Evolutionary conservation across 1,139 yeast species (phyloP).

Genomic region (Saccharomyces hybrid): DNA sequence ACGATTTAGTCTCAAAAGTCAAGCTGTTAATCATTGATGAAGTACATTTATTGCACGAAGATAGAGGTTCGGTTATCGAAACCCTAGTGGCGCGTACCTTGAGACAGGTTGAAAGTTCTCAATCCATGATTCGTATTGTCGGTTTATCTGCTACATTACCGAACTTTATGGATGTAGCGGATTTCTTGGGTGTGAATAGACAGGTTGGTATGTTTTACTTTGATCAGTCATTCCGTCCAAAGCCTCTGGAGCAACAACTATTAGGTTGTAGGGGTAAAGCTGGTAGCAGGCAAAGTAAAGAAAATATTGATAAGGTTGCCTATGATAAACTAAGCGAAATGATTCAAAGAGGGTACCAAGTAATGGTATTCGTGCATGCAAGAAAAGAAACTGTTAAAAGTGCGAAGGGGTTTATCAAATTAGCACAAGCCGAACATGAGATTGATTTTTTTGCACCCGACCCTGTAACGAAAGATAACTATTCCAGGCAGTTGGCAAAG

Average conservation of each 20-base stretch:
- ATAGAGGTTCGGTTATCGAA: constrained; percentile 95
- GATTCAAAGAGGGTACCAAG: constrained; percentile 69
- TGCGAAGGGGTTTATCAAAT: constrained; percentile 60
- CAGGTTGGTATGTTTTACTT: constrained; percentile 88
- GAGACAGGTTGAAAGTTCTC: constrained; percentile 88
- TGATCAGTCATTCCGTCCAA: constrained; percentile 89
- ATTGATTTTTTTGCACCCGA: constrained; percentile 53
- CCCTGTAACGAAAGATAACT: constrained; percentile 37
- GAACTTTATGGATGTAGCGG: constrained; percentile 89
- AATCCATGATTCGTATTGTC: constrained; percentile 89
- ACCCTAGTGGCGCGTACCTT: constrained; percentile 91
- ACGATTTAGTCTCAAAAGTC: constrained; percentile 77
- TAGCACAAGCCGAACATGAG: constrained; percentile 59
- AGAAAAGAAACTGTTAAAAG: constrained; percentile 87
- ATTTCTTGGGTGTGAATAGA: constrained; percentile 84
- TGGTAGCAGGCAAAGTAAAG: constrained; percentile 62
- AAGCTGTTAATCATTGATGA: constrained; percentile 86
- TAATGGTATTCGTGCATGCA: constrained; percentile 95
- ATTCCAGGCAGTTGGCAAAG: constrained; percentile 60
- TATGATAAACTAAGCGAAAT: constrained; percentile 70
- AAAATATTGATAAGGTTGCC: constrained; percentile 66
- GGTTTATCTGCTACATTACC: constrained; percentile 97
- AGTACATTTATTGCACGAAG: constrained; percentile 93
- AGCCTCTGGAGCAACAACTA: constrained; percentile 82
- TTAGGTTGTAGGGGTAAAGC: constrained; percentile 86